phyloP scores from a whole-genome alignment of 2,329 filamentous ascomycete species.

The Pseudomassariella vexata region DNA sequence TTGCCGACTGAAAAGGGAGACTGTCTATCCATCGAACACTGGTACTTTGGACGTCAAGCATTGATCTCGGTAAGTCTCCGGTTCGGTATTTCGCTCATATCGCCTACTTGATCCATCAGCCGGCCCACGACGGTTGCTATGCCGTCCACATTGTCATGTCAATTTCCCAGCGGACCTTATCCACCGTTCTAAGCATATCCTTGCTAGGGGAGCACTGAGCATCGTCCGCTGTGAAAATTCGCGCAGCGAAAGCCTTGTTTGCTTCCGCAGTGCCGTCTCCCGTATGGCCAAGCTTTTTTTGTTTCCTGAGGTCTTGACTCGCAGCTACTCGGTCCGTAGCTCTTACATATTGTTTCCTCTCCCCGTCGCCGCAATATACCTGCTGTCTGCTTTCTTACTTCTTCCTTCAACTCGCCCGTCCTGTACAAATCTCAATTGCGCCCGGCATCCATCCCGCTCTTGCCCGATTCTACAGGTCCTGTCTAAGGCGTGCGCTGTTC shows the following conservation, averaged over 20 bases:
- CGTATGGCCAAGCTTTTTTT: constrained; percentile 20
- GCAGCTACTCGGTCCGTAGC: constrained; percentile 20
- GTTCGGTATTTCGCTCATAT: no score
- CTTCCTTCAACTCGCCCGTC: constrained; percentile 26
- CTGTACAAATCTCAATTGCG: constrained; percentile 17
- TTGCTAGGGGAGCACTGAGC: no score
- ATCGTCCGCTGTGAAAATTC: no score
- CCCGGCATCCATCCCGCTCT: constrained; percentile 6
- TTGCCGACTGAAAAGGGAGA: no score
- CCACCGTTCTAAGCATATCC: no score
- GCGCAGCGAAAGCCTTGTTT: constrained; percentile 15
- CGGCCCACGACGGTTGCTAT: no score
- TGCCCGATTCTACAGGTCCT: constrained; percentile 13
- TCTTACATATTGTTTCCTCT: constrained; percentile 22
- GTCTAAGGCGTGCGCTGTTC: constrained; percentile 29
- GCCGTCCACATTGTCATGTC: no score
- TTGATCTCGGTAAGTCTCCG: no score
- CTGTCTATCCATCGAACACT: no score
- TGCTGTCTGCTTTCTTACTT: constrained; percentile 15
- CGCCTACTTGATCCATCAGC: no score
- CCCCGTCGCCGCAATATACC: constrained; percentile 11
- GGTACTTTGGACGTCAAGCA: no score
- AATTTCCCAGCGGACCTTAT: no score
- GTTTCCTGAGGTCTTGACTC: constrained; percentile 15
- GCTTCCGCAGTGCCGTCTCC: constrained; percentile 21